A percentile compares a stretch with the other conserved stretches of the same genome.
Evolutionary conservation across 1,284 basidiomycete genomes (phyloP).

Genomic region (Moesziomyces sp.): DNA sequence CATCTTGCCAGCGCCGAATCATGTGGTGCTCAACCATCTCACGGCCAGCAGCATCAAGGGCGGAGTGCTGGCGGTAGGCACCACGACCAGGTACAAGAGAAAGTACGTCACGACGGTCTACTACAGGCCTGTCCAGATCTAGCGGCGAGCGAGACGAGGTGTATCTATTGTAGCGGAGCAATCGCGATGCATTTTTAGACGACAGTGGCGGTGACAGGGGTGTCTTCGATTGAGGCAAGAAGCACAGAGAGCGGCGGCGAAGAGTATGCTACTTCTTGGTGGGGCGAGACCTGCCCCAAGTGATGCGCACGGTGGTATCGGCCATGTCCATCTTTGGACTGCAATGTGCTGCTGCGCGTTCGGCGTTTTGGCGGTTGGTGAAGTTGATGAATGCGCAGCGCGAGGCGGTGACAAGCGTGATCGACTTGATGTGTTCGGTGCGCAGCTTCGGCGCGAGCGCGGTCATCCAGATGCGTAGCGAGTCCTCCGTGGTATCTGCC

Average conservation of each 20-base stretch:
- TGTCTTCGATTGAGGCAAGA: neutral
- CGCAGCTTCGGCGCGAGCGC: constrained; percentile 65
- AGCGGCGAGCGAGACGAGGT: neutral
- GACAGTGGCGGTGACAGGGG: too few relatives aligned
- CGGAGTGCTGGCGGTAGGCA: constrained; percentile 91
- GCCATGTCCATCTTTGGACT: constrained; percentile 86
- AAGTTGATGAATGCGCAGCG: constrained; percentile 97
- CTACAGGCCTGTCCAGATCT: constrained; percentile 75
- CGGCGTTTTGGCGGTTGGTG: constrained; percentile 80
- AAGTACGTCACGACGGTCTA: constrained; percentile 82
- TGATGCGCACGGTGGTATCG: constrained; percentile 79
- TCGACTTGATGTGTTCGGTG: constrained; percentile 74
- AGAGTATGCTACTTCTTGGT: constrained; percentile 4
- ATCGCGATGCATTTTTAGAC: too few relatives aligned
- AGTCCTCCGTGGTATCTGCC: constrained; percentile 77
- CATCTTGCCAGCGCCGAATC: constrained; percentile 86
- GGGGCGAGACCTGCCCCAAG: constrained; percentile 76
- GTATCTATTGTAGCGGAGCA: too few relatives aligned
- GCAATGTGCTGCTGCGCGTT: constrained; percentile 85
- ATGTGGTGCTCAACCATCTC: constrained; percentile 93
- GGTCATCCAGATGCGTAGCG: constrained; percentile 80
- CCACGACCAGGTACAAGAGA: constrained; percentile 89
- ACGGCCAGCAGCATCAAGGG: constrained; percentile 95
- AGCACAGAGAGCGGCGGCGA: neutral
- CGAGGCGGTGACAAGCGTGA: constrained; percentile 41